phyloP scores from a whole-genome alignment of 495 filamentous ascomycete genomes.

The Tuber melanosporum region DNA sequence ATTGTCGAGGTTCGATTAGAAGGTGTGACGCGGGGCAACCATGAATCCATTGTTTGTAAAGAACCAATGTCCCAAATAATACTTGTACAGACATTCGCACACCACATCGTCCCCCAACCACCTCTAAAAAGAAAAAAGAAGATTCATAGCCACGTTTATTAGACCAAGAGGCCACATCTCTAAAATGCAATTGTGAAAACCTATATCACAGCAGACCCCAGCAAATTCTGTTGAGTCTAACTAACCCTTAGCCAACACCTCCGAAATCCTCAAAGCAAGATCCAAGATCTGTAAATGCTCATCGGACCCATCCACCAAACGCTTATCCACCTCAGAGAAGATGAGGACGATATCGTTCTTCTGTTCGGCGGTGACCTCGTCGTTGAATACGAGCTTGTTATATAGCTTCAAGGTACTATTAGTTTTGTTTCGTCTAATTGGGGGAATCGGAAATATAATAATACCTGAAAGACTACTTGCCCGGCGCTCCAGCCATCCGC shows the following conservation, averaged over 20 bases:
- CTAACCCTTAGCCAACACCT: conserved; percentile 53
- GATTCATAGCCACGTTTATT: not conserved
- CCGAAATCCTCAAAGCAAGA: conserved; percentile 69
- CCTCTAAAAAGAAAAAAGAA: not conserved
- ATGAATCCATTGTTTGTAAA: not conserved
- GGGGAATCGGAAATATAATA: conserved; percentile 18
- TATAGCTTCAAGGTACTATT: conserved; percentile 58
- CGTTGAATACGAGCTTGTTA: conserved; percentile 72
- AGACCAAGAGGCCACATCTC: not conserved
- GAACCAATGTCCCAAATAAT: not conserved
- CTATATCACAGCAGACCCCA: not conserved
- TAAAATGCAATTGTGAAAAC: not conserved
- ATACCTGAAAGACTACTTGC: conserved; percentile 72
- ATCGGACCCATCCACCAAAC: conserved; percentile 93
- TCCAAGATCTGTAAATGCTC: conserved; percentile 90
- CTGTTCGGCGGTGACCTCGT: conserved; percentile 69
- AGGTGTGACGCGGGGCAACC: not conserved
- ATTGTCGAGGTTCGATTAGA: not conserved
- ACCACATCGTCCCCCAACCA: not conserved
- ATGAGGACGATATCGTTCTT: conserved; percentile 86
- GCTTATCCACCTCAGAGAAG: conserved; percentile 90
- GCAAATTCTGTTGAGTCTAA: not conserved
- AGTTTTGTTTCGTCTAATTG: not conserved
- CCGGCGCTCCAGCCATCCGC: conserved; percentile 98
- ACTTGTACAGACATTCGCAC: not conserved